Evolutionary conservation across 108 stramenopile species (phyloP), one percentile per base, ranked within the genome.

Genomic region (Nitzschia sp.): DNA sequence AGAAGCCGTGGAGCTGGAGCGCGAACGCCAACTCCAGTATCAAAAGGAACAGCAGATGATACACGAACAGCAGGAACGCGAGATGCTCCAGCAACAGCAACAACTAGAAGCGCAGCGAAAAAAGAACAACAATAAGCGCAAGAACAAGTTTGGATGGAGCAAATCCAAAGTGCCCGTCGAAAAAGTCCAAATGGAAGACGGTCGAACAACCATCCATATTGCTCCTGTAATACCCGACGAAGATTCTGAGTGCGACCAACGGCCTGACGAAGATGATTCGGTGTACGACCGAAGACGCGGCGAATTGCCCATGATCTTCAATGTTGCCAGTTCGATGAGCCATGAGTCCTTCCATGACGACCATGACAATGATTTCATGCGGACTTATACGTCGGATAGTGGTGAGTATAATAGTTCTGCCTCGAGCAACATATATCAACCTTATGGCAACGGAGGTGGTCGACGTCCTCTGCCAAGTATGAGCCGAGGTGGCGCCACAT

Each of bases 191-290:
- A 61, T 61, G 36, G 26, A 17, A 1, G 60, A 61, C 22, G 60
- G 60, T 13, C 1, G 1, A 61, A 61, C 60, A 26, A 61, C 41
- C 22, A 34, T 61, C 6, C 41, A 61, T 22, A 25, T 61, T 16
- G 21, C 36, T 25, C 60, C 60, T 27, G 48, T 4, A 13, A 11
- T n/a, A n/a, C n/a, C n/a, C n/a, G n/a, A n/a, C n/a, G n/a, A n/a
- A n/a, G n/a, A n/a, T n/a, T n/a, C n/a, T n/a, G 38, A 6, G 38
- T 6, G 38, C 38, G 38, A 41, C 38, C 38, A 9, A 41, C 38
- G 38, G 9, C n/a, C n/a, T n/a, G n/a, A n/a, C n/a, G n/a, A n/a
- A n/a, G n/a, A n/a, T n/a, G n/a, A n/a, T n/a, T n/a, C n/a, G n/a
- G n/a, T n/a, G n/a, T n/a, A n/a, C 38, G 38, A 41, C 38, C 9